A percentile compares a stretch with the other conserved stretches of the same genome.
Conservation (phyloP, 306 rosid genomes). For the Ormosia semicastrata region DNA sequence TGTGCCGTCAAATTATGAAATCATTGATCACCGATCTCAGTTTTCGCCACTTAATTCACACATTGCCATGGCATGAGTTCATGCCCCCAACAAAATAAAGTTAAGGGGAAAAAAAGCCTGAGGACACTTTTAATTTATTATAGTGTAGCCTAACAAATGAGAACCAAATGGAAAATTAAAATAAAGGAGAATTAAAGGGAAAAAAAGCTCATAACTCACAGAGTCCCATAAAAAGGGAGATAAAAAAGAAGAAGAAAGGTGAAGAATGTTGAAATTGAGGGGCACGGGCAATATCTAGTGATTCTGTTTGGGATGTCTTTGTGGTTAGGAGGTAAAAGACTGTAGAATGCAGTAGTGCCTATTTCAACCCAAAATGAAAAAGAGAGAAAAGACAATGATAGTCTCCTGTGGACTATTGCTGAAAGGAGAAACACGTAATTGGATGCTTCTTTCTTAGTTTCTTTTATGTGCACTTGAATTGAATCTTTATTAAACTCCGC, state of each 20-base stretch:
- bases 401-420: conserved; percentile 13
- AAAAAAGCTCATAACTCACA: background rate
- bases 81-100: background rate
- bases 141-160: background rate
- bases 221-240: background rate
- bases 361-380: conserved; percentile 54
- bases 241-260: conserved; percentile 10
- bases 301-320: conserved; percentile 47
- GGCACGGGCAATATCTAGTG: conserved; percentile 33
- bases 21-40: background rate
- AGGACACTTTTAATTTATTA: background rate
- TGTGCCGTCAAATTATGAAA: background rate
- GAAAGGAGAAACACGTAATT: background rate
- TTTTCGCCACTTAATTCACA: background rate
- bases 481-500: background rate
- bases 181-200: conserved; percentile 8
- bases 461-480: background rate
- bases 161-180: conserved; percentile 11
- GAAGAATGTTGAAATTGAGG: conserved; percentile 47
- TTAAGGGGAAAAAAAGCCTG: background rate
- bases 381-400: conserved; percentile 40
- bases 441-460: background rate
- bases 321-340: conserved; percentile 31
- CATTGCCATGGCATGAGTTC: background rate
- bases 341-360: conserved; percentile 22